Evolutionary conservation across 805 yeast genomes (phyloP).

Genomic region (Pichia cephalocereana): DNA sequence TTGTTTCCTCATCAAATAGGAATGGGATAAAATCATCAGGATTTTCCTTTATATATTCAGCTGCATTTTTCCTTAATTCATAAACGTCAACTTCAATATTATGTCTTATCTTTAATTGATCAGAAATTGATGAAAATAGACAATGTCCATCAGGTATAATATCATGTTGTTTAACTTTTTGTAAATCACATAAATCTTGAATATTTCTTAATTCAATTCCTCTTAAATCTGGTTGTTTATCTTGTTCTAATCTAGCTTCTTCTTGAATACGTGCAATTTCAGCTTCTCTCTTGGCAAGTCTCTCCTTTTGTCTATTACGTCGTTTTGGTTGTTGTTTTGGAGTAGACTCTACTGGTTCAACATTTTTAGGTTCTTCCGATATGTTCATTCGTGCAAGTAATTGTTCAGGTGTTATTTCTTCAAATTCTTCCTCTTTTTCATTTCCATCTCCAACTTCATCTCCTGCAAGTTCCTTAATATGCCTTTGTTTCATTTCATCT

Average conservation of each 20-base stretch:
- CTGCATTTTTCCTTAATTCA: conserved; percentile 57
- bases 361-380: conserved; percentile 11
- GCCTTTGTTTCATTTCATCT: conserved; percentile 42
- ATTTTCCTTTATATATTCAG: conserved; percentile 52
- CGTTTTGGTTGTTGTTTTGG: conserved; percentile 2
- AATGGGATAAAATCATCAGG: conserved; percentile 73
- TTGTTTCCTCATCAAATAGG: conserved; percentile 68
- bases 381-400: conserved; percentile 43
- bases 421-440: not conserved
- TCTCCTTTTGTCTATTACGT: conserved; percentile 79
- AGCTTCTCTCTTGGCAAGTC: conserved; percentile 67
- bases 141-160: conserved; percentile 93
- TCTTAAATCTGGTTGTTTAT: conserved; percentile 53
- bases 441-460: conserved; percentile 13
- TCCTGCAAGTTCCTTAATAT: conserved; percentile 40
- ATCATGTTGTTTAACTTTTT: conserved; percentile 49
- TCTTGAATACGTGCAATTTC: conserved; percentile 51
- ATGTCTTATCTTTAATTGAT: conserved; percentile 59
- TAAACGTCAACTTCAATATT: conserved; percentile 30
- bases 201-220: conserved; percentile 65
- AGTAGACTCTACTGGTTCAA: not conserved
- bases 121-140: conserved; percentile 75
- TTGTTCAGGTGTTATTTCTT: conserved; percentile 45
- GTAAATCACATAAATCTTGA: conserved; percentile 38
- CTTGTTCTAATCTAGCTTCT: conserved; percentile 69